Percentiles rank a stretch among this genome's conserved stretches.
Conservation (phyloP, 164 flowering plant genomes). For the Tetracentron sinense region DNA sequence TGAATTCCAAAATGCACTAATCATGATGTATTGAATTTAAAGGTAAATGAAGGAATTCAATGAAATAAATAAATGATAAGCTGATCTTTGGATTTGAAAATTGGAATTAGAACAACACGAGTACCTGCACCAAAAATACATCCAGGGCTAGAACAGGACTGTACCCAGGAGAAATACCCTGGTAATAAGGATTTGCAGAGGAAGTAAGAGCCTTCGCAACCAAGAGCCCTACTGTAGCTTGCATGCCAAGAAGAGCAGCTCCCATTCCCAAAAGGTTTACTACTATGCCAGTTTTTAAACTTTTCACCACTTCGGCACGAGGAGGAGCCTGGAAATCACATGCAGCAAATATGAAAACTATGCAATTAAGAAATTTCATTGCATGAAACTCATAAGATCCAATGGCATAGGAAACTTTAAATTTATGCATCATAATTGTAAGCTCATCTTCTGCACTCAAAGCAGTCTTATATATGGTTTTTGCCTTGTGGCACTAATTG, state of each 20-base stretch:
- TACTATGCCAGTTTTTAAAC: constrained; percentile 78
- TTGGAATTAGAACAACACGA: neutral
- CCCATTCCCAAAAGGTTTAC: constrained; percentile 93
- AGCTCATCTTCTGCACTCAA: too few species aligned
- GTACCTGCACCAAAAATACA: constrained; percentile 96
- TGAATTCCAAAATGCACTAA: neutral
- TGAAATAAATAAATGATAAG: neutral
- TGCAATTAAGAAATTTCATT: too few species aligned
- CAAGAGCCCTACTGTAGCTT: constrained; percentile 89
- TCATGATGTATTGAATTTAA: neutral
- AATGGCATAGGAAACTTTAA: too few species aligned
- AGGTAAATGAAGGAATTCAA: neutral
- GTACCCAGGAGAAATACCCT: constrained; percentile 68
- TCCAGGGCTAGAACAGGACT: constrained; percentile 95
- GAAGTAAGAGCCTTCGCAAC: constrained; percentile 95
- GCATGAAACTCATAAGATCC: too few species aligned
- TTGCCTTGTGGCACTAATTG: too few species aligned
- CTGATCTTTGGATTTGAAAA: too few species aligned
- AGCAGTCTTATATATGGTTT: too few species aligned
- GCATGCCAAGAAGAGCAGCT: constrained; percentile 95
- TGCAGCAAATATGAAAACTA: too few species aligned
- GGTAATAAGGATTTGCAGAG: constrained; percentile 79
- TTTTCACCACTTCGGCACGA: constrained; percentile 89
- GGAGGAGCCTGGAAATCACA: constrained; percentile 85
- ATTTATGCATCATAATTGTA: too few species aligned